Base-by-base conservation (phyloP, 2,329 filamentous ascomycete species). In the Botrytis fabae region DNA sequence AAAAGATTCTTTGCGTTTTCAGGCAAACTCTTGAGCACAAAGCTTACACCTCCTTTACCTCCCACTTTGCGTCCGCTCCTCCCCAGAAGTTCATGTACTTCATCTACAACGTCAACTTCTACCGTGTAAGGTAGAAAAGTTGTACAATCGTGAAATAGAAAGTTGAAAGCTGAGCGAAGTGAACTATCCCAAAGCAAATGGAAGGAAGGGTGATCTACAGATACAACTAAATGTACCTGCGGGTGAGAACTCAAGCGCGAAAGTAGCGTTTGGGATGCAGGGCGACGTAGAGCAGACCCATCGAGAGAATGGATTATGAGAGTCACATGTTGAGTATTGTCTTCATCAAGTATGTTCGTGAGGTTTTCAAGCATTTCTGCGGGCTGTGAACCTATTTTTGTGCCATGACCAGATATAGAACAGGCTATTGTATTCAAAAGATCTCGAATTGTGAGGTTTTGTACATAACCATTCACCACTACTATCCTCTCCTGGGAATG, bases 1-100 rank as follows among this genome's bases (percentile, higher is more conserved):
- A 97, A 99, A 40, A 99, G 83, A 74, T 90, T 94, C 81, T 93
- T 91, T 0, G 96, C 96, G 79, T 98, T 98, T 82, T 97, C 94
- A 0, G 96, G 95, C 75, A 99, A 83, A 81, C 92, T 95, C 79
- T 93, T 93, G 71, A 99, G 85, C 72, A 99, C 96, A 80, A 96
- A 98, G 9, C 90, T 91, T 1, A 98, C 93, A 75, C 96, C 96
- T 79, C 98, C 95, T 80, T 94, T 93, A 63, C 96, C 96, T 71
- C 94, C 94, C 12, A 95, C 88, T 60, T 93, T 90, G 69, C 92
- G 87, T 35, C 93, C 90, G 78, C 91, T 94, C 71, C 94, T 90
- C 64, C 95, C 94, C 0, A 98, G 88, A 0, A 98, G 87, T 78
- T 93, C 91, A 81, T 97, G 93, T 22, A 98, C 94, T 75, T 94